Base-by-base conservation (phyloP, 2,329 filamentous ascomycete species). In the Xylaria sp. region DNA sequence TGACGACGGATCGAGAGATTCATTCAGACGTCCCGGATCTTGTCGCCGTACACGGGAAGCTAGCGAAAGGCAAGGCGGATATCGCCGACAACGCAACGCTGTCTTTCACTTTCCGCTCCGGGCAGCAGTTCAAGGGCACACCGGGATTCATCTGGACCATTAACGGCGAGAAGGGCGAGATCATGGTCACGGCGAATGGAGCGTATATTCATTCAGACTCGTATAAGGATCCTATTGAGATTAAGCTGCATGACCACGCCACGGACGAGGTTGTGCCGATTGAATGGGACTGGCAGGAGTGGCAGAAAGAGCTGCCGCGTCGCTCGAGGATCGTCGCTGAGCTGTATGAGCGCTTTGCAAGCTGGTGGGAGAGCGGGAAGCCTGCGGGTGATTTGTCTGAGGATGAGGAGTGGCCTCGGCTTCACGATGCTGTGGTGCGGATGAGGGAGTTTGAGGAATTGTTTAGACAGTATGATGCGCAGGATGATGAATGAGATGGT, bases 271-370 rank as follows among this genome's bases (percentile, higher is more conserved):
- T 87, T 0, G 81, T 85, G 13, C 71, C 80, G 2, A 75, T 87
- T 0, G 72, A 80, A 0, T 84, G 83, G 79, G 76, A 80, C 8
- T 88, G 83, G 80, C 77, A 80, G 15, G 82, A 82, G 2, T 85
- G 83, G 78, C 84, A 85, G 74, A 79, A 82, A 12, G 80, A 83
- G 12, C 68, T 88, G 20, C 82, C 85, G 0, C 44, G 82, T 0
- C 73, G 79, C 2, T 82, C 81, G 0, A 81, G 85, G 62, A 86
- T 84, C 71, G 84, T 90, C 34, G 88, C 83, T 0, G 82, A 81
- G 23, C 73, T 89, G 0, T 91, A 90, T 77, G 88, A 91, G 73
- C 82, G 81, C 0, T 88, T 84, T 78, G 85, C 85, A 50, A 52
- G 62, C 44, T 76, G 74, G 72, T 73, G 73, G 73, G 71, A 74